Evolutionary conservation across 768 basidiomycete species (phyloP).

Genomic region (Mycena kentingensis): DNA sequence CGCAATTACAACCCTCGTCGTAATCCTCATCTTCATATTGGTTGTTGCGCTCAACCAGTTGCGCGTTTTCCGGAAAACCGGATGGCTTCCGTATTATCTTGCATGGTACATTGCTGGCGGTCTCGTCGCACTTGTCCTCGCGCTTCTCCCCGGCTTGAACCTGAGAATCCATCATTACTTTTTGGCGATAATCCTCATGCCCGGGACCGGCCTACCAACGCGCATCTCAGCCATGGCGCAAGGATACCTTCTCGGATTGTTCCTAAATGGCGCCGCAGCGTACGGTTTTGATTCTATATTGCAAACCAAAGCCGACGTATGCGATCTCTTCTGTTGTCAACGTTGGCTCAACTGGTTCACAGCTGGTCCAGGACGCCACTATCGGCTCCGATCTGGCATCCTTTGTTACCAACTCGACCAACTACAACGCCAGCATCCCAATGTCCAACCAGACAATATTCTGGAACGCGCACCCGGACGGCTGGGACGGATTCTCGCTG

Average conservation of each 20-base stretch:
- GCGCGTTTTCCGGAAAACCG: constrained; percentile 81
- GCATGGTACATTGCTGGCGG: constrained; percentile 74
- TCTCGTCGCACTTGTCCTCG: constrained; percentile 63
- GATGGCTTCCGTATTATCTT: constrained; percentile 77
- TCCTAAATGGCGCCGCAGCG: constrained; percentile 75
- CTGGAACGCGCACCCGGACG: constrained; percentile 55
- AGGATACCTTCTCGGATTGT: constrained; percentile 80
- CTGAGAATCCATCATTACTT: constrained; percentile 85
- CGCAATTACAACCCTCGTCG: constrained; percentile 65
- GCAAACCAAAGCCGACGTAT: constrained; percentile 70
- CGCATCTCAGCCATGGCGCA: constrained; percentile 78
- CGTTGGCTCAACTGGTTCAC: constrained; percentile 9
- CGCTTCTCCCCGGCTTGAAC: constrained; percentile 66
- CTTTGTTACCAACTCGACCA: constrained; percentile 77
- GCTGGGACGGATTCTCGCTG: constrained; percentile 77
- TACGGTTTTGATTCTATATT: constrained; percentile 82
- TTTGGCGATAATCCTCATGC: constrained; percentile 70
- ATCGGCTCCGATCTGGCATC: constrained; percentile 68
- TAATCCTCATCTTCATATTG: constrained; percentile 64
- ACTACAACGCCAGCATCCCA: constrained; percentile 56
- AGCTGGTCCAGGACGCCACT: constrained; percentile 76
- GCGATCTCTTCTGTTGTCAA: constrained; percentile 22
- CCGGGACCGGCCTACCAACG: constrained; percentile 81
- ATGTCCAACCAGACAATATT: constrained; percentile 54
- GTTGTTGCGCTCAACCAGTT: constrained; percentile 71